Conservation (phyloP, 257 asterid genomes). For the Lycium ferocissimum region DNA sequence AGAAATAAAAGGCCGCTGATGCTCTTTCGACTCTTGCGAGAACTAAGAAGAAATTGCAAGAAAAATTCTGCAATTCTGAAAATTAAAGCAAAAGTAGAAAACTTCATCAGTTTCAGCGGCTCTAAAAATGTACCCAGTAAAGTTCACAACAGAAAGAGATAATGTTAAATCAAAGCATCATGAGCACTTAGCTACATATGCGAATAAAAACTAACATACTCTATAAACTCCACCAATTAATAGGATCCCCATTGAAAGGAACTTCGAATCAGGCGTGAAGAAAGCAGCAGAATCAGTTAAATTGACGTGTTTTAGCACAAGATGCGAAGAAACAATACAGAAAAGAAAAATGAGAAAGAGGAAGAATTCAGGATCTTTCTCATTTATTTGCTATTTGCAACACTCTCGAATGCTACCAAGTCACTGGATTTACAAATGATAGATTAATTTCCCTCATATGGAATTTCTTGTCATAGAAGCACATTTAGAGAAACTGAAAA, state of each 20-base stretch:
- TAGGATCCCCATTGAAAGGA: neutral
- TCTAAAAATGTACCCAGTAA: neutral
- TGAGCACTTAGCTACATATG: neutral
- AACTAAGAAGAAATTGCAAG: neutral
- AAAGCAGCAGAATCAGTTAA: neutral
- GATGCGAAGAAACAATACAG: neutral
- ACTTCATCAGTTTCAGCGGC: neutral
- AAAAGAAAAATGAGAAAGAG: neutral
- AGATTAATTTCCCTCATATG: neutral
- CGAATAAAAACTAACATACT: neutral
- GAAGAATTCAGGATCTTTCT: neutral
- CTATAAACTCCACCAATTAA: neutral
- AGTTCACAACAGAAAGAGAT: neutral
- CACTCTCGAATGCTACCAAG: neutral
- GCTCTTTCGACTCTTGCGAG: neutral
- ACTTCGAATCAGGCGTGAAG: neutral
- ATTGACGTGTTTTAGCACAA: neutral
- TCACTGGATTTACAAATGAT: neutral
- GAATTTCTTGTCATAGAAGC: neutral
- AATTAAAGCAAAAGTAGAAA: neutral
- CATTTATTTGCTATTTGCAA: neutral
- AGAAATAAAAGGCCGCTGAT: neutral
- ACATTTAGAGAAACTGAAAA: neutral
- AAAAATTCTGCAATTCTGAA: neutral
- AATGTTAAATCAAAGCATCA: neutral